Evolutionary conservation across 352 stramenopile species (phyloP), one percentile per base, ranked within the genome.

Genomic region (Phytophthora cryptogea): DNA sequence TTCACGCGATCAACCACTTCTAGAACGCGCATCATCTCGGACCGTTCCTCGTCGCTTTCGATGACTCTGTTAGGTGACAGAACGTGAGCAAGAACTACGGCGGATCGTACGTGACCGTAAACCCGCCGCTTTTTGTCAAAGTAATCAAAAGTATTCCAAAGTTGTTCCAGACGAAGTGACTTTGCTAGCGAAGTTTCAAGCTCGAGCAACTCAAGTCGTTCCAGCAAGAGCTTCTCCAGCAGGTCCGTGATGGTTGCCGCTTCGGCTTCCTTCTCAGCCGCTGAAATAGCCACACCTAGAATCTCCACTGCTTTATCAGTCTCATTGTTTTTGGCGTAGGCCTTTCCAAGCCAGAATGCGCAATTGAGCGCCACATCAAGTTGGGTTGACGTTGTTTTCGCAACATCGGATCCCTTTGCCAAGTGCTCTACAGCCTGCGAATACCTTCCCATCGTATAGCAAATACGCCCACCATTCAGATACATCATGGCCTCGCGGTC

Each of bases 391-490:
- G 32, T 23, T 33, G 55, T 66, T 28, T 41, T 26, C 0, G 79
- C 66, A 1, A 64, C 78, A 3, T 40, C 63, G 16, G 86, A 63
- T 0, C 76, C 67, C 5, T 74, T 71, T 8, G 68, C 68, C 17
- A 91, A 53, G 30, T 75, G 63, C 36, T 72, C 60, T 43, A 86
- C 69, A 0, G 79, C 79, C 33, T 88, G 66, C 5, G 66, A 39
- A 35, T 75, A 73, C 59, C 85, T 88, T 3, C 59, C 47, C 20
- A 88, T 50, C 28, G 73, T 83, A 53, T 78, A 83, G 31, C 73
- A 80, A 14, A 91, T 74, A 11, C 79, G 77, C 0, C 79, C 82
- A 40, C 70, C 67, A 48, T 91, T 89, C 20, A 87, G 39, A 45
- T 82, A 83, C 52, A 83, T 66, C 47, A 74, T 71, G 1, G 72